Conservation (phyloP, 257 asterid genomes). For the Capsicum baccatum region DNA sequence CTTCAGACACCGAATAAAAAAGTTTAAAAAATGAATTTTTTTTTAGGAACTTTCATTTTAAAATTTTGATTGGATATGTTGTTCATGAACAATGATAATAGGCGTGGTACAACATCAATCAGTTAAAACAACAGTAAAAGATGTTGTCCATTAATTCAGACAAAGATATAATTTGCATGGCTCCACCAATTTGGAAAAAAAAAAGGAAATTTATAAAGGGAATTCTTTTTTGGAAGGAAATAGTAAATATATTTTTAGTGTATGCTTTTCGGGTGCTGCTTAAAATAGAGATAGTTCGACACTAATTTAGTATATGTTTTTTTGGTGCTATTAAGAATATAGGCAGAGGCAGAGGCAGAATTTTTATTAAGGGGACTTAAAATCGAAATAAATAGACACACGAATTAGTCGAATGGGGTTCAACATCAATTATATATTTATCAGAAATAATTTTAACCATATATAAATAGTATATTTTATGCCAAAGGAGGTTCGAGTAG, state of each 20-base stretch:
- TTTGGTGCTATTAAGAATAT: no score
- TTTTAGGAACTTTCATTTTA: no score
- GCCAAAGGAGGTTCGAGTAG: no score
- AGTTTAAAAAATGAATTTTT: neutral
- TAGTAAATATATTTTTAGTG: neutral
- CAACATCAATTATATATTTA: no score
- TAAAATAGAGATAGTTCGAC: neutral
- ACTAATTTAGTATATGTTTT: neutral
- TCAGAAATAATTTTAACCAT: no score
- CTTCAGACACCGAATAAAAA: no score
- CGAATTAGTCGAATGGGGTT: no score
- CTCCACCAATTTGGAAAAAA: conserved; percentile 7
- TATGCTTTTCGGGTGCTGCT: neutral
- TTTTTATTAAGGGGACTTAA: no score
- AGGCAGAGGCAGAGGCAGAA: no score
- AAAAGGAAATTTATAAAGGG: neutral
- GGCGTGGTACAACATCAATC: conserved; percentile 26
- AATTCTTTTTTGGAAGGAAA: neutral
- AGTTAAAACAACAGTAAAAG: conserved; percentile 18
- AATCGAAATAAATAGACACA: no score
- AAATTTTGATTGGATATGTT: neutral
- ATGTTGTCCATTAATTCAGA: neutral
- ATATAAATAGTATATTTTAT: no score
- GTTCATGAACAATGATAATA: neutral
- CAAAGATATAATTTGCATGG: conserved; percentile 25